These are phyloP conservation scores for Penicillium roqueforti DNA, from an alignment of 495 filamentous ascomycete species.

Conservation along the genomic window DNA sequence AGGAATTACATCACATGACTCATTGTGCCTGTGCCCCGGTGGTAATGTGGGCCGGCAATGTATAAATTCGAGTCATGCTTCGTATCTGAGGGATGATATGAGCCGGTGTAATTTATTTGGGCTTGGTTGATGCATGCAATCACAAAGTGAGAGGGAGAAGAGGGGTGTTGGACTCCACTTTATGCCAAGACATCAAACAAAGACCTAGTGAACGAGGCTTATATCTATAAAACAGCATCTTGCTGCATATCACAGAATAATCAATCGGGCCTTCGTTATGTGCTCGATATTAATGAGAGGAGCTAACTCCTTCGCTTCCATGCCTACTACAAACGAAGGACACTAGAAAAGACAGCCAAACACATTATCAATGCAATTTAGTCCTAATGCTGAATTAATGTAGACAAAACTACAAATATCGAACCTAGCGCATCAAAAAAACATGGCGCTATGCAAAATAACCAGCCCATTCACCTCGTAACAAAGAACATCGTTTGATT, in stretches of 20 bases:
- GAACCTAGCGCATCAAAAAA: slow-evolving; percentile 4
- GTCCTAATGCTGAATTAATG: slow-evolving; percentile 1
- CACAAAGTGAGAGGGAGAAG: neutral
- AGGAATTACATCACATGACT: slow-evolving; percentile 9
- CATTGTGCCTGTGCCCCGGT: neutral
- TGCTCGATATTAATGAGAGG: neutral
- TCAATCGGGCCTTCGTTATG: neutral
- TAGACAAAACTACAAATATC: slow-evolving; percentile 11
- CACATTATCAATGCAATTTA: slow-evolving; percentile 10
- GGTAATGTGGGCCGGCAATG: neutral
- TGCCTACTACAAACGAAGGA: neutral
- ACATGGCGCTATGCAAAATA: slow-evolving; percentile 17
- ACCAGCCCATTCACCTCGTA: slow-evolving; percentile 8
- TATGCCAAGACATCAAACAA: neutral
- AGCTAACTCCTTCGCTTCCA: neutral
- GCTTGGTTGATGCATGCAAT: neutral
- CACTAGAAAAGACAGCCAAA: neutral
- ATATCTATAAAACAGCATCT: neutral
- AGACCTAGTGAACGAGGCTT: neutral
- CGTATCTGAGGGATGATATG: neutral
- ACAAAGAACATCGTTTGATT: neutral
- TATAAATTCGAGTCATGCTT: neutral
- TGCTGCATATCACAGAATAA: neutral
- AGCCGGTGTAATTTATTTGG: neutral
- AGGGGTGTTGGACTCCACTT: neutral